These are phyloP conservation scores for Mycosarcoma maydis DNA, from an alignment of 1,284 basidiomycete genomes.

Conservation along the genomic window DNA sequence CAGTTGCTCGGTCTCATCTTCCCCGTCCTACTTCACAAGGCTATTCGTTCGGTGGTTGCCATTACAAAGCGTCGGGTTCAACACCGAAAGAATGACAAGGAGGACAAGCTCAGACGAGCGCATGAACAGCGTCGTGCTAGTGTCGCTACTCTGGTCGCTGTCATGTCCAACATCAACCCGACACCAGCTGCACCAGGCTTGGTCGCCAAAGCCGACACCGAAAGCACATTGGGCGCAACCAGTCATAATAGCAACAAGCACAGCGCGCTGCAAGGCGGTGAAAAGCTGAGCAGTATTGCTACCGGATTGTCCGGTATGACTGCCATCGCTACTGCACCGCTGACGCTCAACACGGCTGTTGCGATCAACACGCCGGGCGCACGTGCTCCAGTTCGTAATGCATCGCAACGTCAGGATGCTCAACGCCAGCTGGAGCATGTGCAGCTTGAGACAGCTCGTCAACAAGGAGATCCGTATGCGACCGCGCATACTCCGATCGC, in stretches of 20 bases:
- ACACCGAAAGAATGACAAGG: background rate
- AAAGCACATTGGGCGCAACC: background rate
- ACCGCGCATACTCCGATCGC: conserved; percentile 13
- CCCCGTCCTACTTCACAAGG: conserved; percentile 41
- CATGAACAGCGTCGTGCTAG: conserved; percentile 15
- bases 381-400: background rate
- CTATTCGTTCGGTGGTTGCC: conserved; percentile 3
- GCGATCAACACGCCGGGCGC: background rate
- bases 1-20: conserved; percentile 51
- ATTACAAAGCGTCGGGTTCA: background rate
- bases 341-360: conserved; percentile 6
- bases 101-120: background rate
- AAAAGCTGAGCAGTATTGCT: conserved; percentile 35
- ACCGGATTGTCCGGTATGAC: conserved; percentile 49
- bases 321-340: conserved; percentile 40
- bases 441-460: conserved; percentile 53
- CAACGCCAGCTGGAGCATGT: conserved; percentile 38
- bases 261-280: background rate
- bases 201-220: background rate
- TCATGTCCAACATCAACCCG: conserved; percentile 20
- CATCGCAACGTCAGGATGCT: conserved; percentile 22
- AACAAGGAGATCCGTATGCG: conserved; percentile 52
- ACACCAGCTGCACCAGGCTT: background rate
- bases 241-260: background rate
- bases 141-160: conserved; percentile 21